These are phyloP conservation scores for Astrothelium macrocarpum DNA, from an alignment of 495 filamentous ascomycete species.

Conservation along the genomic window DNA sequence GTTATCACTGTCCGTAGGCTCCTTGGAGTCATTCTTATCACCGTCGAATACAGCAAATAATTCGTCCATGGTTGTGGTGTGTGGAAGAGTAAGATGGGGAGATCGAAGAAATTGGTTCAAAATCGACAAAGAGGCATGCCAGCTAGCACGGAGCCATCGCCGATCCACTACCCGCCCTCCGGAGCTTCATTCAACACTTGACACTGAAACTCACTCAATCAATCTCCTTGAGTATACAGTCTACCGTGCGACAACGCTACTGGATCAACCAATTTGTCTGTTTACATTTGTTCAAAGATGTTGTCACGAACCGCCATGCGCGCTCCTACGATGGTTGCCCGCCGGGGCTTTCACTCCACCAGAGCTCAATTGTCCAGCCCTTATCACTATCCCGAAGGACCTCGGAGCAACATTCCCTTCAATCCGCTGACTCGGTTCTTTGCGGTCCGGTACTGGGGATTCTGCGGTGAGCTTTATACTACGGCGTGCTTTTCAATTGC, in stretches of 20 bases:
- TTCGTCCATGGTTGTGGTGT: conserved; percentile 25
- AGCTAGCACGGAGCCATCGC: neutral
- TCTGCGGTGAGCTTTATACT: conserved; percentile 50
- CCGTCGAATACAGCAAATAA: conserved; percentile 36
- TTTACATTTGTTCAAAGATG: conserved; percentile 50
- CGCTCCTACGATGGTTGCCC: conserved; percentile 56
- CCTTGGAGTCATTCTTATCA: conserved; percentile 17
- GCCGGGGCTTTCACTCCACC: conserved; percentile 90
- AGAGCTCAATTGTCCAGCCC: conserved; percentile 76
- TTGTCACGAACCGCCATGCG: conserved; percentile 70
- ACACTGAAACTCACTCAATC: neutral
- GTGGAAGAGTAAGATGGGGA: neutral
- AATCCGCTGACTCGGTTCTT: conserved; percentile 85
- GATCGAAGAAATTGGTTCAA: conserved; percentile 3
- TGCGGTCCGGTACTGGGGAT: conserved; percentile 69
- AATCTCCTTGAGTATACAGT: neutral
- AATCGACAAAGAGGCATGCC: conserved; percentile 1
- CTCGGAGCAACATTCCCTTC: conserved; percentile 89
- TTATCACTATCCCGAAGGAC: conserved; percentile 97
- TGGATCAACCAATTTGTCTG: neutral
- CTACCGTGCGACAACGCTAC: neutral
- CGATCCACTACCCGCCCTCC: neutral
- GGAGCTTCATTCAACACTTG: neutral
- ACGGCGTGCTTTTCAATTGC: neutral
- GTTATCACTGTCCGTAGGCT: conserved; percentile 11